Evolutionary conservation across 2,329 filamentous ascomycete genomes (phyloP), one percentile per base, ranked within the genome.

Genomic region (Diaporthe longicolla): DNA sequence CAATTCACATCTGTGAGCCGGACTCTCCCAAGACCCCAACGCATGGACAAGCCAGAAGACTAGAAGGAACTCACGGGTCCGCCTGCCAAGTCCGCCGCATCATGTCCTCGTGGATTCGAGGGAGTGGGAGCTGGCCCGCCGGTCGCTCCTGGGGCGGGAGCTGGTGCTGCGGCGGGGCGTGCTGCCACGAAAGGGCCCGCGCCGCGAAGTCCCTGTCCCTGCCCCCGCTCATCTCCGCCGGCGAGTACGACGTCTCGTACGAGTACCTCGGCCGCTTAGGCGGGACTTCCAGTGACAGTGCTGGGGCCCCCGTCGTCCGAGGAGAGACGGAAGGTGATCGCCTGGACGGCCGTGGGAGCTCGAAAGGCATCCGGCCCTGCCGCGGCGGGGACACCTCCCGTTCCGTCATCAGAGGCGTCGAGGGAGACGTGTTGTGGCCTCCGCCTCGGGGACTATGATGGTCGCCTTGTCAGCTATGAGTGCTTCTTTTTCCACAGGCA

Each of bases 371-470:
- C 19, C 70, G 77, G 7, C 77, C 74, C 45, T 37, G 81, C 77
- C 40, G 80, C 58, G 85, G 82, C 15, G 82, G 70, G 1, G 74
- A 66, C 24, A 86, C 84, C 50, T 89, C 88, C 43, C 86, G 82
- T 77, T 90, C 87, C 77, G 86, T 84, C 4, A 87, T 84, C 4
- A 54, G 63, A 40, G 88, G 86, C 26, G 88, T 85, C 4, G 87
- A 86, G 1, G 89, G 89, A 5, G 89, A 90, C 3, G 86, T 87
- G 76, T 89, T 90, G 54, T 75, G 74, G 29, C 74, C 74, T 13
- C 89, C 89, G 57, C 89, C 89, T 77, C 89, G 85, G 24, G 89
- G 89, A 72, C 89, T 91, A 75, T 17, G 74, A 8, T 17, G 48
- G 26, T 35, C n/a, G 2, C 26, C 13, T 10, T 50, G 63, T 74